A percentile compares a stretch with the other conserved stretches of the same genome.
Evolutionary conservation across 2,329 filamentous ascomycete genomes (phyloP).

Genomic region (Coniochaeta pulveracea): DNA sequence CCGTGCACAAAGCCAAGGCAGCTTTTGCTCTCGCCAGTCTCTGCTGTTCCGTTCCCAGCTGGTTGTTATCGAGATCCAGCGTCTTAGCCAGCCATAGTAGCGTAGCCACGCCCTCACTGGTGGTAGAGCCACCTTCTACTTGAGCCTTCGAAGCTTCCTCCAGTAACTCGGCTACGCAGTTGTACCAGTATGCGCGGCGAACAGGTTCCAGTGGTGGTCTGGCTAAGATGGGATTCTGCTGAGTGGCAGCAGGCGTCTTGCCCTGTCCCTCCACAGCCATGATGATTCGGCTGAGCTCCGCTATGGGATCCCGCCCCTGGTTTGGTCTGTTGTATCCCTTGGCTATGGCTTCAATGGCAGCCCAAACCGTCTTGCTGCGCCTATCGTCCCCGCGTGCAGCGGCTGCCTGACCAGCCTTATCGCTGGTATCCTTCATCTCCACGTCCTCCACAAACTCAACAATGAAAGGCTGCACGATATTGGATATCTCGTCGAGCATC

Average conservation of each 20-base stretch:
- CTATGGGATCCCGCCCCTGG: constrained; percentile 23
- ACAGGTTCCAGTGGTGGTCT: constrained; percentile 27
- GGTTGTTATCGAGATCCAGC: constrained; percentile 32
- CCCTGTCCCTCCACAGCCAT: constrained; percentile 18
- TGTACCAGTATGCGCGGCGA: constrained; percentile 41
- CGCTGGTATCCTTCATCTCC: constrained; percentile 58
- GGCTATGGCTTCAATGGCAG: constrained; percentile 38
- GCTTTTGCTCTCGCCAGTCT: constrained; percentile 35
- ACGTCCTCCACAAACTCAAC: constrained; percentile 42
- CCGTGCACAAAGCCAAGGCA: constrained; percentile 26
- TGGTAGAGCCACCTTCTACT: too few relatives aligned
- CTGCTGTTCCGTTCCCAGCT: constrained; percentile 39
- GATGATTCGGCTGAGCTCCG: constrained; percentile 27
- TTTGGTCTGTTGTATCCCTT: constrained; percentile 33
- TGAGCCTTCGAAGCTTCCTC: constrained; percentile 22
- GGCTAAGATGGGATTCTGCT: constrained; percentile 23
- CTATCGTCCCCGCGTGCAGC: constrained; percentile 18
- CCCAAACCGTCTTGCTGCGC: constrained; percentile 30
- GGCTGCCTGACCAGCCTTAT: constrained; percentile 25
- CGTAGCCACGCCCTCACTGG: constrained; percentile 9
- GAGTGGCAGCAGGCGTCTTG: constrained; percentile 11
- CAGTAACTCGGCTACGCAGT: constrained; percentile 34
- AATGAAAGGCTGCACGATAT: constrained; percentile 52
- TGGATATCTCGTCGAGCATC: constrained; percentile 54
- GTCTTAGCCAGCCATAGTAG: constrained; percentile 29